phyloP scores from a whole-genome alignment of 2,329 filamentous ascomycete genomes.

The Bisporella sp. region DNA sequence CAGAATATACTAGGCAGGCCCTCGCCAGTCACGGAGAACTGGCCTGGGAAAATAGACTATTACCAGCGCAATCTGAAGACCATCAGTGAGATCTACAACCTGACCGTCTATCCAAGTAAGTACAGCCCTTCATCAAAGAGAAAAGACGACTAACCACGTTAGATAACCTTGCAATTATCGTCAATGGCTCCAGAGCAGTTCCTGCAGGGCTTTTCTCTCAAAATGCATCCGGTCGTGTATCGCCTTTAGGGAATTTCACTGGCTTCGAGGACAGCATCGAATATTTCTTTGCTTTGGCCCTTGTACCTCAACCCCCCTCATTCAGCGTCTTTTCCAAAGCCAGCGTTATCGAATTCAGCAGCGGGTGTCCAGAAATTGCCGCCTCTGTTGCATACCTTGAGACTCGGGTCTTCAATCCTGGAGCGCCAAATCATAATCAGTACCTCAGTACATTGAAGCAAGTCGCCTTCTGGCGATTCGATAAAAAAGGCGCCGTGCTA shows the following conservation, averaged over 20 bases:
- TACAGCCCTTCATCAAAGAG: neutral
- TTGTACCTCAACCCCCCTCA: slow-evolving; percentile 25
- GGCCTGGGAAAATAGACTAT: slow-evolving; percentile 4
- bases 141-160: neutral
- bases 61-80: slow-evolving; percentile 10
- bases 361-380: slow-evolving; percentile 30
- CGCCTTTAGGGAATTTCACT: slow-evolving; percentile 35
- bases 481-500: slow-evolving; percentile 34
- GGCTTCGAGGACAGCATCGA: slow-evolving; percentile 36
- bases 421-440: slow-evolving; percentile 25
- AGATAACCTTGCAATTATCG: slow-evolving; percentile 22
- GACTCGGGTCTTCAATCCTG: slow-evolving; percentile 26
- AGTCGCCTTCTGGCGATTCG: slow-evolving; percentile 39
- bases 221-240: slow-evolving; percentile 32
- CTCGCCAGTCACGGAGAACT: neutral
- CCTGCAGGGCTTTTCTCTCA: slow-evolving; percentile 32
- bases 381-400: slow-evolving; percentile 32
- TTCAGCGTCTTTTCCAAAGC: slow-evolving; percentile 27
- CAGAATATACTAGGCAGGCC: neutral
- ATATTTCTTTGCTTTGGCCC: slow-evolving; percentile 38
- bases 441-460: slow-evolving; percentile 30
- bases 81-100: slow-evolving; percentile 8
- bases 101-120: slow-evolving; percentile 11
- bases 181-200: slow-evolving; percentile 28
- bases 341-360: slow-evolving; percentile 29